Conservation (phyloP, 2,329 filamentous ascomycete species). For the Fusarium kyushuense region DNA sequence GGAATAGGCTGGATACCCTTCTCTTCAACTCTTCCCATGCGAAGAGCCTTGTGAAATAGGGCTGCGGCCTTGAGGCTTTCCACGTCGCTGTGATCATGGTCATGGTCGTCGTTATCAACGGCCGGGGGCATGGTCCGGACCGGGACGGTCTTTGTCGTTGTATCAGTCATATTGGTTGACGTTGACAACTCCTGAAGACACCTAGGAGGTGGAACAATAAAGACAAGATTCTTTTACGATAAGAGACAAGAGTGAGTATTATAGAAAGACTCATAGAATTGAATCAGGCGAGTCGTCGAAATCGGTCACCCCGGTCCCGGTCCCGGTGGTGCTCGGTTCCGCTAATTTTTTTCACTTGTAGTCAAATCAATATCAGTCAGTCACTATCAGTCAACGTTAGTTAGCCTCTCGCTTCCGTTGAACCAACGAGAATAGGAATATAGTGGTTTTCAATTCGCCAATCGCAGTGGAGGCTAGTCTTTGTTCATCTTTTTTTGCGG, state of each 20-base stretch:
- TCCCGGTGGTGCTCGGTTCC: slow-evolving; percentile 27
- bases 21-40: slow-evolving; percentile 57
- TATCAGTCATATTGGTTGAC: slow-evolving; percentile 4
- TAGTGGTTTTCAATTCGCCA: slow-evolving; percentile 24
- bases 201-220: background rate
- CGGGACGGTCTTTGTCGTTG: slow-evolving; percentile 32
- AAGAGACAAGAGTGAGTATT: slow-evolving; percentile 14
- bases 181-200: background rate
- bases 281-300: slow-evolving; percentile 28
- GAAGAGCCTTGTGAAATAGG: slow-evolving; percentile 51
- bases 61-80: slow-evolving; percentile 47
- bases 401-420: slow-evolving; percentile 8
- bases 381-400: slow-evolving; percentile 11
- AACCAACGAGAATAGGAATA: slow-evolving; percentile 11
- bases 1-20: slow-evolving; percentile 60
- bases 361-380: background rate
- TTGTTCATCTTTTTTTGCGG: slow-evolving; percentile 34
- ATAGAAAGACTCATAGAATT: slow-evolving; percentile 25
- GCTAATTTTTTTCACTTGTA: slow-evolving; percentile 28
- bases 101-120: slow-evolving; percentile 33
- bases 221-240: background rate
- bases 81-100: slow-evolving; percentile 44
- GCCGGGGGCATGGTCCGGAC: slow-evolving; percentile 27
- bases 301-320: slow-evolving; percentile 39
- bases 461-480: slow-evolving; percentile 19